Evolutionary conservation across 2,329 filamentous ascomycete species (phyloP), one percentile per base, ranked within the genome.

Genomic region (Sporothrix brasiliensis): DNA sequence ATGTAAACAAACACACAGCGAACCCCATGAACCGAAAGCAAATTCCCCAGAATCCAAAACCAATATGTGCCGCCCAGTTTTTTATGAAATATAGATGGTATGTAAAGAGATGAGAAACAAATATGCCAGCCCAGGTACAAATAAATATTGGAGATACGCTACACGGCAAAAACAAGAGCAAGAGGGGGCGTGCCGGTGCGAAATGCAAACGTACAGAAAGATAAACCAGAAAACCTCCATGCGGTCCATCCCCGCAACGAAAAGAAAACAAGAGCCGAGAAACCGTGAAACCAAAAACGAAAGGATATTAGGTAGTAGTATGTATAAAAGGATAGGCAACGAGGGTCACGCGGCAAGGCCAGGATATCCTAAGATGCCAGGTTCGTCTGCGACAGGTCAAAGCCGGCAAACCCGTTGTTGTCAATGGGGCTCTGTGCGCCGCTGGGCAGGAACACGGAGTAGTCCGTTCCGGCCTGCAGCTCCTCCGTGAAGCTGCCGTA

Each of bases 401-500:
- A 70, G 11, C 30, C 44, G 16, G 39, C 16, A 39, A 70, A 68
- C 13, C 69, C 54, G 16, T 34, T 19, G 65, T 10, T 54, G 24
- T 65, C 69, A 19, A 52, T 41, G 1, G 69, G 69, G 19, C 69
- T 70, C 21, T 61, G 65, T 1, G 66, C 69, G 19, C 24, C 69
- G 6, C 54, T 50, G 24, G 65, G 49, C 27, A 58, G 7, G 34
- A 56, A 71, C 2, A 21, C 61, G 19, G 61, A 24, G 41, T 58
- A 70, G 41, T 50, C 68, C 3, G 56, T 27, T 19, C 47, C 47
- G 24, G 49, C 53, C 27, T 68, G 41, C 27, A 68, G 41, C 30
- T 72, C 71, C 13, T 70, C 69, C 0, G 69, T 69, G 10, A 70
- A 70, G 34, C 71, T 72, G 52, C 71, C 56, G 66, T 60, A 68